Evolutionary conservation across 495 filamentous ascomycete genomes (phyloP).

Genomic region (Aspergillus conjunctus): DNA sequence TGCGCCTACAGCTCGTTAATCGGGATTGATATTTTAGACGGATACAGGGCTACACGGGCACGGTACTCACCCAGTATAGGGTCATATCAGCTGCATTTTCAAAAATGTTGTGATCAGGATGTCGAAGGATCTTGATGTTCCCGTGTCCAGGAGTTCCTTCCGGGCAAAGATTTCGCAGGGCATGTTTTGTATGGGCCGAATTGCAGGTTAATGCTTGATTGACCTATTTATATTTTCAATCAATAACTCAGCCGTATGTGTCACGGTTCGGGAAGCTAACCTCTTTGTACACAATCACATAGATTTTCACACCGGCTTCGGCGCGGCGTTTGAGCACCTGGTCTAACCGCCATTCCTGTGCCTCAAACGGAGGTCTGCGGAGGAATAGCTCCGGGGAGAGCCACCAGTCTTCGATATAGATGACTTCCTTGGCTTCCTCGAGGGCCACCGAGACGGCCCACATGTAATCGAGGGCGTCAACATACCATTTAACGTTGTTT

Average conservation of each 20-base stretch:
- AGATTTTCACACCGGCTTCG: conserved; percentile 93
- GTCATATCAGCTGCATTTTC: conserved; percentile 97
- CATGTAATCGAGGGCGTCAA: conserved; percentile 90
- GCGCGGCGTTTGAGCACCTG: conserved; percentile 82
- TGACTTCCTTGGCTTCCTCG: conserved; percentile 84
- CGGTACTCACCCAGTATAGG: conserved; percentile 74
- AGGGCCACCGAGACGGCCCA: conserved; percentile 88
- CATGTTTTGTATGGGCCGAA: conserved; percentile 89
- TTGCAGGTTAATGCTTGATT: conserved; percentile 87
- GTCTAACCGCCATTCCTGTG: conserved; percentile 89
- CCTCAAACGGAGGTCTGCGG: conserved; percentile 73
- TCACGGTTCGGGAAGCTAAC: conserved; percentile 27
- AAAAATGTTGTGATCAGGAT: conserved; percentile 93
- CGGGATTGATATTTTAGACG: too few relatives aligned
- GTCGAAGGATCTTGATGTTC: conserved; percentile 87
- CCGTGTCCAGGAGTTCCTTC: conserved; percentile 75
- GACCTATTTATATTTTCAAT: conserved; percentile 41
- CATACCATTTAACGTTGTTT: conserved; percentile 95
- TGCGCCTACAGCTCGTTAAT: conserved; percentile 60
- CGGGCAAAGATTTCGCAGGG: conserved; percentile 77
- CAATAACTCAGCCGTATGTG: not conserved
- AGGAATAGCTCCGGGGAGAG: conserved; percentile 91
- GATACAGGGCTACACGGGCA: not conserved
- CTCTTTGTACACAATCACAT: conserved; percentile 91
- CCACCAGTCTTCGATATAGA: conserved; percentile 99